phyloP scores from a whole-genome alignment of 768 basidiomycete genomes.

The Mycena haematopus region DNA sequence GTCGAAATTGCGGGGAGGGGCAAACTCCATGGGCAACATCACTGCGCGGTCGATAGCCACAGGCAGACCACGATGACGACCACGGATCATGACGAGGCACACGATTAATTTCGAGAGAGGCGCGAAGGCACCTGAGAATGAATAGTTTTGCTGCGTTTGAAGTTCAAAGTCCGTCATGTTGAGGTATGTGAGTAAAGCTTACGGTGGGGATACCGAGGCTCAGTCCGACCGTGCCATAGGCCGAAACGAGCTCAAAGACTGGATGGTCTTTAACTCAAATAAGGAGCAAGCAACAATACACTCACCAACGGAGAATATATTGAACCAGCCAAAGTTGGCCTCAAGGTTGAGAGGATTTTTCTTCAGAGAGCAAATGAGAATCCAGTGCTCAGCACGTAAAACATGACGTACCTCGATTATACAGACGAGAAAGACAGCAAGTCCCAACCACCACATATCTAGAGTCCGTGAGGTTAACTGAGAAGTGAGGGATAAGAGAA shows the following conservation, averaged over 20 bases:
- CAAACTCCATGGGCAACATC: slow-evolving; percentile 74
- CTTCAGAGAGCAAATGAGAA: slow-evolving; percentile 42
- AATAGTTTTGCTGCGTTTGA: slow-evolving; percentile 70
- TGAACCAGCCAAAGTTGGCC: slow-evolving; percentile 72
- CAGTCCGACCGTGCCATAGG: slow-evolving; percentile 89
- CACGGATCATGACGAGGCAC: slow-evolving; percentile 90
- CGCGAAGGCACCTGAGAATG: slow-evolving; percentile 78
- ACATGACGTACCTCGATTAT: slow-evolving; percentile 79
- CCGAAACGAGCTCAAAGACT: slow-evolving; percentile 90
- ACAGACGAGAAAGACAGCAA: slow-evolving; percentile 88
- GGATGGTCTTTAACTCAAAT: background rate
- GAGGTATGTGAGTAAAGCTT: slow-evolving; percentile 33
- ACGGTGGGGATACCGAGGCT: slow-evolving; percentile 88
- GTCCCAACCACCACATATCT: slow-evolving; percentile 97
- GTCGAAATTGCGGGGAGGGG: background rate
- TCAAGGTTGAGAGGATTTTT: slow-evolving; percentile 62
- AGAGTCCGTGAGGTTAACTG: background rate
- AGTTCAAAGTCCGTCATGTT: slow-evolving; percentile 13
- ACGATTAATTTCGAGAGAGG: slow-evolving; percentile 89
- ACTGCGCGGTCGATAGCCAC: slow-evolving; percentile 90
- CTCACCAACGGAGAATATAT: slow-evolving; percentile 80
- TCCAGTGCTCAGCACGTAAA: background rate
- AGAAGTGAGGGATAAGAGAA: background rate
- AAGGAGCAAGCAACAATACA: background rate
- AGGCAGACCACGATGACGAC: slow-evolving; percentile 87